Base-by-base conservation (phyloP, 2,329 filamentous ascomycete genomes). In the Huntiella savannae region DNA sequence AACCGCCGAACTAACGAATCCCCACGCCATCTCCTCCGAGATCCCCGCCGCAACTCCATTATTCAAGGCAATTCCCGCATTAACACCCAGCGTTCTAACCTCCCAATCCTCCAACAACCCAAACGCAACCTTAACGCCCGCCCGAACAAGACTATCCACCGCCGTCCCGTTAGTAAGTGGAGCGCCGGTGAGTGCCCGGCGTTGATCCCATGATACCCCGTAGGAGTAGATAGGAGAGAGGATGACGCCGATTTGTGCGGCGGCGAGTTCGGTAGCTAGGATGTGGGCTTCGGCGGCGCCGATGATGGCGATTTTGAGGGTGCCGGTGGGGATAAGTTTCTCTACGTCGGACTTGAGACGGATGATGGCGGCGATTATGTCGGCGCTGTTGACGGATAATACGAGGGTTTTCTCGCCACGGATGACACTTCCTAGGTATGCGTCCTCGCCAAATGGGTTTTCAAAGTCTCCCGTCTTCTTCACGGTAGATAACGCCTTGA, bases 101-200 rank as follows among this genome's bases (percentile, higher is more conserved):
- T 73, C 55, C 73, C 72, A 80, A 53, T 77, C 73, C 55, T 79
- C 74, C 37, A 69, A 63, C 4, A 77, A 63, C 0, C 75, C 72
- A 17, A 80, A 66, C 0, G 68, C 77, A 1, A 70, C 64, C 3
- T 60, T 55, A 0, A 80, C 76, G 2, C 75, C 76, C 0, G 75
- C 75, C 5, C 67, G 66, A 0, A 77, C 52, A 1, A 82, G 64
- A 10, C 55, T 57, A 50, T 80, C 74, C 4, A 77, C 61, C 0
- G 68, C 67, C 1, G 77, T 80, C 19, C 75, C 75, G 53, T 79
- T 77, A 1, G 75, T 77, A 0, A 81, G 63, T 1, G 77, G 77
- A 4, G 77, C 76, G 1, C 77, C 77, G 0, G 73, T 69, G 8
- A 81, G 62, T 0, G 73, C 68, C 2, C 76, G 70, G 0, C 74